These are phyloP conservation scores for Adansonia gregorii DNA, from an alignment of 441 rosid species.

Conservation along the genomic window DNA sequence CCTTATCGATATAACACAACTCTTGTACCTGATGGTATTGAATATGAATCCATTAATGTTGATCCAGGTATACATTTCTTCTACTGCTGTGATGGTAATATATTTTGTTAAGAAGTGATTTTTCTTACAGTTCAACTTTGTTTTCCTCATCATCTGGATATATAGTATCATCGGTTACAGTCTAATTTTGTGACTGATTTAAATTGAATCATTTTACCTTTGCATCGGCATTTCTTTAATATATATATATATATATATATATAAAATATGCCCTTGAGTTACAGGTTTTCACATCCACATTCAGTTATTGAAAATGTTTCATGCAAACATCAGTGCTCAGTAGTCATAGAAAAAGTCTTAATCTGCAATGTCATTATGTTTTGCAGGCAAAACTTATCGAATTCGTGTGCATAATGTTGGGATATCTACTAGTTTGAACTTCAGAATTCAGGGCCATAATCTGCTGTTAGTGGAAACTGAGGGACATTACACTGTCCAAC, in stretches of 20 bases:
- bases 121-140: background rate
- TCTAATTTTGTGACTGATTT: background rate
- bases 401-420: constrained; percentile 89
- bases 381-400: constrained; percentile 82
- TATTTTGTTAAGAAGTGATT: background rate
- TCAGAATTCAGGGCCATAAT: constrained; percentile 89
- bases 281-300: background rate
- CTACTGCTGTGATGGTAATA: constrained; percentile 2
- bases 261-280: too few relatives aligned
- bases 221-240: background rate
- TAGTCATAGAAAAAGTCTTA: background rate
- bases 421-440: constrained; percentile 77
- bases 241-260: background rate
- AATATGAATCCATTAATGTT: constrained; percentile 64
- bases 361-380: constrained; percentile 3
- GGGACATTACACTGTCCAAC: constrained; percentile 66
- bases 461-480: constrained; percentile 83
- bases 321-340: background rate
- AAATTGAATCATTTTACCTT: background rate
- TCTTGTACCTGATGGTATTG: constrained; percentile 77
- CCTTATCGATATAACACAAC: constrained; percentile 72
- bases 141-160: constrained; percentile 16
- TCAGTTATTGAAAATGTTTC: background rate
- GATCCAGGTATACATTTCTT: constrained; percentile 60
- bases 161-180: background rate